Base-by-base conservation (phyloP, 257 asterid species). In the Verbascum thapsus region DNA sequence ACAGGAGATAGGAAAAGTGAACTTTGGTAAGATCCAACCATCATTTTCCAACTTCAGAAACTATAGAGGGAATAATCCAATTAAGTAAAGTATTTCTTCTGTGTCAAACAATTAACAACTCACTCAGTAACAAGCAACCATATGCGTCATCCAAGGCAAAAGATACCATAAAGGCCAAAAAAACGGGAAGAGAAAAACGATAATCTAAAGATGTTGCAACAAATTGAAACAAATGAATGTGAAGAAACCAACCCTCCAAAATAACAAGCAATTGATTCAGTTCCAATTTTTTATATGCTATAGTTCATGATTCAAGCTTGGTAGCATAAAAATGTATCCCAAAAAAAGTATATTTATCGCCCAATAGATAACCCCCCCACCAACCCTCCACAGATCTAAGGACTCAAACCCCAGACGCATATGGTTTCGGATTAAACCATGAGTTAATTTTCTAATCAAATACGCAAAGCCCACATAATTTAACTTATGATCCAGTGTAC, bases 1-100 rank as follows among this genome's bases (percentile, higher is more conserved):
- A 78, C 79, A 22, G 98, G 97, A 74, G 89, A 80, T 40, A 81
- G 82, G 76, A 80, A 78, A 60, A 88, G 95, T 51, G 95, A 86
- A 76, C 84, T 81, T 38, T 68, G 89, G 76, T 80, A 87, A 34
- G 64, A 72, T n/a, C 85, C 71, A 32, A 45, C 72, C 59, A 69
- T 70, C 91, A 87, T 85, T 83, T n/a, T 81, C 55, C 81, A 86
- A 78, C 74, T 58, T 70, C 57, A 64, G 48, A 35, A 54, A 63
- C 41, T 71, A 61, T 5, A 42, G 35, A 53, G 60, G 67, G 61
- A 71, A 70, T 44, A 20, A 59, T 56, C 62, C 41, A 62, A 58
- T 69, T 23, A 72, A 59, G 52, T 49, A 64, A 66, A n/a, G n/a
- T n/a, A n/a, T n/a, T n/a, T n/a, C n/a, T n/a, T n/a, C n/a, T n/a